A percentile compares a stretch with the other conserved stretches of the same genome.
Conservation (phyloP, 169 alveolate genomes). For the Cytauxzoon felis region DNA sequence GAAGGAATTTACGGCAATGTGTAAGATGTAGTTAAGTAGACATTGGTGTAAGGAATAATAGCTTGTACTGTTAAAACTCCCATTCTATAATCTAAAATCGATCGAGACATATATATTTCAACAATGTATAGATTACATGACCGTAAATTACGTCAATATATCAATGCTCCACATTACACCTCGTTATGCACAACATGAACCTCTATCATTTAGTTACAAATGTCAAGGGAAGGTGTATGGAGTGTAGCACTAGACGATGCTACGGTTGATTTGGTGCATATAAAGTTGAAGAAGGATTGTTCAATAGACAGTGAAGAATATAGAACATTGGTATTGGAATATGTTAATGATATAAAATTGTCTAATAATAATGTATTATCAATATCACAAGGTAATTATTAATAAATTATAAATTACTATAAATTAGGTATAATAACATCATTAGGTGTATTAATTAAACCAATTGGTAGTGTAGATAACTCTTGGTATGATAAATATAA, state of each 20-base stretch:
- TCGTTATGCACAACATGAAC: neutral
- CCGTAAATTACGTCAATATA: neutral
- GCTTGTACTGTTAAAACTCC: too few relatives aligned
- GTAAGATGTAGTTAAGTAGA: too few relatives aligned
- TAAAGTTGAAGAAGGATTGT: neutral
- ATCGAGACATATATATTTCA: too few relatives aligned
- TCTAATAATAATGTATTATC: neutral
- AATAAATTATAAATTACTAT: neutral
- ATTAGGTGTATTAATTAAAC: conserved; percentile 24
- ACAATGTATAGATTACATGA: neutral
- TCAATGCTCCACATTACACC: neutral
- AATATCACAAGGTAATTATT: conserved; percentile 2
- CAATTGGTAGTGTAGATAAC: conserved; percentile 1
- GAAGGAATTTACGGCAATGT: too few relatives aligned
- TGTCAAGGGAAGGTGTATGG: neutral
- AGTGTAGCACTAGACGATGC: conserved; percentile 9
- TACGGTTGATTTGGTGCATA: conserved; percentile 12
- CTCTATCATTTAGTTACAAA: too few relatives aligned
- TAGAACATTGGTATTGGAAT: neutral
- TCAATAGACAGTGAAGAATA: too few relatives aligned
- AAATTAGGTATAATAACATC: conserved; percentile 10
- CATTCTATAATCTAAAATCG: too few relatives aligned
- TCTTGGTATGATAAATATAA: conserved; percentile 30
- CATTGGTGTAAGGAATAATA: too few relatives aligned
- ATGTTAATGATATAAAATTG: neutral